Conservation (phyloP, 768 basidiomycete species). For the Mycena galopus region DNA sequence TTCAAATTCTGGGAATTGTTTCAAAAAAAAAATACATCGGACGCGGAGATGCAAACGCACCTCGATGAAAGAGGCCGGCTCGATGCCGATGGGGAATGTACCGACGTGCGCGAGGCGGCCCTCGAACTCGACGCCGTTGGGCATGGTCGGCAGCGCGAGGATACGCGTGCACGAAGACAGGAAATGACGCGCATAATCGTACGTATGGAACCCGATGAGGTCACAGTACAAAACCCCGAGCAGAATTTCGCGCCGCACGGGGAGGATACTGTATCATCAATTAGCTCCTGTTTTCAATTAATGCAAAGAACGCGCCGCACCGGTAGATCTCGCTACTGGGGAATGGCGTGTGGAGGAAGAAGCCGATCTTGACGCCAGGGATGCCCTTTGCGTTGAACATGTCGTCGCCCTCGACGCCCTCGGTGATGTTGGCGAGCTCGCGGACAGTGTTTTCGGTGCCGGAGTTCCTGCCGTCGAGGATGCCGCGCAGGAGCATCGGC, state of each 20-base stretch:
- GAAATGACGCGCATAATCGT: conserved; percentile 99
- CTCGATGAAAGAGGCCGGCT: conserved; percentile 91
- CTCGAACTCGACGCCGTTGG: conserved; percentile 97
- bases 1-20: conserved; percentile 71
- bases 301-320: conserved; percentile 66
- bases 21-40: neutral
- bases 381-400: conserved; percentile 54
- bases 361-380: conserved; percentile 92
- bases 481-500: conserved; percentile 92
- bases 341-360: conserved; percentile 99
- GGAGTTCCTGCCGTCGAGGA: conserved; percentile 79
- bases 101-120: conserved; percentile 97
- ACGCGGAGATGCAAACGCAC: conserved; percentile 51
- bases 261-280: conserved; percentile 81
- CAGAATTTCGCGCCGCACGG: conserved; percentile 97
- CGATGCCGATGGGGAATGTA: conserved; percentile 99
- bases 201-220: conserved; percentile 99
- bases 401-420: conserved; percentile 73
- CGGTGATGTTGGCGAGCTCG: conserved; percentile 78
- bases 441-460: conserved; percentile 68
- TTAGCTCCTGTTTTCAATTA: neutral
- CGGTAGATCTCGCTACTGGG: conserved; percentile 98
- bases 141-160: conserved; percentile 94
- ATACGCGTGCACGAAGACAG: conserved; percentile 98
- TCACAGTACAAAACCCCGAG: conserved; percentile 96